Evolutionary conservation across 2,329 filamentous ascomycete species (phyloP), one percentile per base, ranked within the genome.

Genomic region (Exophiala alcalophila): DNA sequence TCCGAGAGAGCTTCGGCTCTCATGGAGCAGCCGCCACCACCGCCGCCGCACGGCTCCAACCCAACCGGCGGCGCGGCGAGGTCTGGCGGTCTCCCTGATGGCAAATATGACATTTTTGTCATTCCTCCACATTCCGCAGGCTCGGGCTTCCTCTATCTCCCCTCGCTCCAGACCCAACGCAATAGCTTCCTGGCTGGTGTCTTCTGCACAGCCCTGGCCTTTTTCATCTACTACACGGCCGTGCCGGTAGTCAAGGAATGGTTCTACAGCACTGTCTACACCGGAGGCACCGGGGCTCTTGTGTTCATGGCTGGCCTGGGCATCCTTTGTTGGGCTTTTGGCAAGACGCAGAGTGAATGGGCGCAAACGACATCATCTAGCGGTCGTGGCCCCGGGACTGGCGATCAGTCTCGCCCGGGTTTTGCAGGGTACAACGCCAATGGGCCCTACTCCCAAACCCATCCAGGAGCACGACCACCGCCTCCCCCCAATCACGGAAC

Each of bases 81-180:
- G 37, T 74, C 78, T 25, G 71, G 72, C 18, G 84, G 85, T 43
- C 72, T 96, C 33, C 91, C 91, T 2, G 76, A 85, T 1, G 90
- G 91, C 41, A 94, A 92, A 62, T 97, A 95, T 67, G 91, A 97
- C 70, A 94, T 97, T 61, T 96, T 96, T 70, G 84, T 96, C 63
- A 90, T 97, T 59, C 91, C 91, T 5, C 87, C 90, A 32, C 89
- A 95, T 65, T 91, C 89, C 8, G 77, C 90, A 5, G 91, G 91
- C 39, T 80, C 82, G 0, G 91, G 91, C 23, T 96, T 96, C 65
- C 72, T 97, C 19, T 96, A 97, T 64, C 78, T 97, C n/a, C 91
- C 91, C 0, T 95, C 90, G 0, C 66, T 97, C 49, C 78, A 84
- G 60, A 84, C 87, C 14, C 86, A 92, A 59, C 76, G 84, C 59